Evolutionary conservation across 352 stramenopile species (phyloP), one percentile per base, ranked within the genome.

Genomic region (Pythium biforme): DNA sequence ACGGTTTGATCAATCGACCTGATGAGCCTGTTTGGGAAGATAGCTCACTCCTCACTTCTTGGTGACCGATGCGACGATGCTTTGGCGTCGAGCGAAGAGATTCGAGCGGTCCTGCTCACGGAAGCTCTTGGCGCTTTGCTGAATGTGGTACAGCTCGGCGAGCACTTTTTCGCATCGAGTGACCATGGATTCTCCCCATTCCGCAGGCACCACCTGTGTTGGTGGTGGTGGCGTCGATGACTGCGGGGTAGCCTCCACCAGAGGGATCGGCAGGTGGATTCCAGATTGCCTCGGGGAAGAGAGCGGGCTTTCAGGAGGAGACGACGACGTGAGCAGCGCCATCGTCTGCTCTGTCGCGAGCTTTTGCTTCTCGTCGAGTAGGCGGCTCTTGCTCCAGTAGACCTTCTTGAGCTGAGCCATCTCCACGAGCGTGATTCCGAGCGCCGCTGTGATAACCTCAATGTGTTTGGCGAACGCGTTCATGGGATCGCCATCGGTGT

Each of bases 381-480:
- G 34, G 1, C 68, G 70, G 22, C 43, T 61, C 52, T 67, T 72
- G 26, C 62, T 69, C 41, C 74, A 75, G 63, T 75, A 80, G 47
- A 86, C 62, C 62, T 77, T 83, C 50, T 88, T 89, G 3, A 90
- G 57, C 0, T 69, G 64, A 6, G 72, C 70, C 69, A 89, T 86
- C 46, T 89, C 74, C 31, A 76, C 58, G 27, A 89, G 81, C 22
- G 75, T 84, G 4, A 71, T 69, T 12, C 76, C 81, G 27, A 90
- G 66, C 10, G 77, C 72, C 27, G 77, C 79, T 0, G 79, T 90
- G 58, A 89, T 89, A 40, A 90, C 79, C 49, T 90, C 79, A 11
- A 88, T 77, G 34, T 90, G 81, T 64, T 86, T 89, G 3, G 73
- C 69, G 52, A 90, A 90, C 20, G 72, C 46, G 56, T 88, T 90